Percentiles rank a stretch among this genome's conserved stretches.
Conservation (phyloP, 1,284 basidiomycete species). For the Ceratobasidium sp. region DNA sequence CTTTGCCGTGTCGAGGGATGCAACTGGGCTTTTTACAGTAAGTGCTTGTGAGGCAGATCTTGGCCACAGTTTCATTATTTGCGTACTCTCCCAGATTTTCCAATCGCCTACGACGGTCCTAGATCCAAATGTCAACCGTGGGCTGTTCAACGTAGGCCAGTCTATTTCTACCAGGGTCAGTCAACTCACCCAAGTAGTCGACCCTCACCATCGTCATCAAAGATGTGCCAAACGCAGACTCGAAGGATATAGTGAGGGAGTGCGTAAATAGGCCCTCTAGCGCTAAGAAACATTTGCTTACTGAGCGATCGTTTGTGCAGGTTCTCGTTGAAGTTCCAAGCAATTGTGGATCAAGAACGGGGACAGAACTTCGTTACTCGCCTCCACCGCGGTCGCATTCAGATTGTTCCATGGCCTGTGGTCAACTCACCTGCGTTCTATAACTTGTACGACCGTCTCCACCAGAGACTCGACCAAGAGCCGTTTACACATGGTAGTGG, state of each 20-base stretch:
- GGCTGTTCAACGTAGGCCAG: conserved; percentile 55
- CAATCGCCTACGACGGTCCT: conserved; percentile 65
- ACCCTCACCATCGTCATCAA: conserved; percentile 68
- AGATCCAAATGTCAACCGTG: conserved; percentile 63
- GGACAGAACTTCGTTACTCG: conserved; percentile 66
- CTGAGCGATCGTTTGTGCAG: conserved; percentile 47
- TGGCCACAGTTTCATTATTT: no score
- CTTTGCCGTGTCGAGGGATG: conserved; percentile 47
- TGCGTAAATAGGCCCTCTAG: conserved; percentile 23
- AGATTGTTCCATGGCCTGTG: conserved; percentile 70
- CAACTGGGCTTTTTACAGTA: conserved; percentile 59
- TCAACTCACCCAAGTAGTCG: conserved; percentile 49
- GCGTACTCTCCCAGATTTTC: conserved; percentile 57
- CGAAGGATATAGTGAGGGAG: conserved; percentile 59
- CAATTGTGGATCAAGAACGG: conserved; percentile 65
- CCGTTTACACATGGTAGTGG: conserved; percentile 57
- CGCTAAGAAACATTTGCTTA: neutral
- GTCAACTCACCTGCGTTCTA: conserved; percentile 67
- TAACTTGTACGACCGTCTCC: conserved; percentile 57
- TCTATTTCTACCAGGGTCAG: neutral
- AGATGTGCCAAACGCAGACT: conserved; percentile 67
- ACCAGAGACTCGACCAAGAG: conserved; percentile 57
- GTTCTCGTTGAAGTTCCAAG: conserved; percentile 61
- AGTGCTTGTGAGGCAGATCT: neutral
- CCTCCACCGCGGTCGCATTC: conserved; percentile 60